phyloP scores from a whole-genome alignment of 192 early-diverging fungal genomes.

The Podila epigama region DNA sequence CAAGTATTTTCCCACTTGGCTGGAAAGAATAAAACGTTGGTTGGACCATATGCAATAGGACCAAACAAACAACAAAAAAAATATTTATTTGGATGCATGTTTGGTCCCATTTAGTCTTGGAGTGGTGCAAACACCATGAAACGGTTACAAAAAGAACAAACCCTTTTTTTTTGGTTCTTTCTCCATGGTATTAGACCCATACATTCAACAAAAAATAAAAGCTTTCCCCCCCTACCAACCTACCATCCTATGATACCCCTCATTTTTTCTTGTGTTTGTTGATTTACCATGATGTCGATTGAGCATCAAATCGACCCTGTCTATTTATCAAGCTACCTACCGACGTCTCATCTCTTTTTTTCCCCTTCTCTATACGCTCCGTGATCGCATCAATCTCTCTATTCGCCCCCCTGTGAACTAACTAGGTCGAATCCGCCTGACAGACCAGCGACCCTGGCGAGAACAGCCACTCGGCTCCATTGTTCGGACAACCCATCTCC shows the following conservation, averaged over 20 bases:
- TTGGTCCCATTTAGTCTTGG: neutral
- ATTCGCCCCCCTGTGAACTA: neutral
- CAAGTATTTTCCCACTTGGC: no score
- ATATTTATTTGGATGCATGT: neutral
- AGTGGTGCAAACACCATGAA: neutral
- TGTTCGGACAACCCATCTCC: conserved; percentile 1
- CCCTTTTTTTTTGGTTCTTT: neutral
- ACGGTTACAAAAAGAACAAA: neutral
- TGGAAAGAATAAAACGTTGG: no score
- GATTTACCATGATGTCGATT: no score
- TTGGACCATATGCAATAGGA: no score
- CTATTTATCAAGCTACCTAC: no score
- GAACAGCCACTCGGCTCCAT: conserved; percentile 13
- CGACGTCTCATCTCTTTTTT: no score
- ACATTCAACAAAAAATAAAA: neutral
- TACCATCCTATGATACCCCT: neutral
- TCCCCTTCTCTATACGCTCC: neutral
- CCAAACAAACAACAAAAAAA: no score
- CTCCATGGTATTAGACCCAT: neutral
- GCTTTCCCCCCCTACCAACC: neutral
- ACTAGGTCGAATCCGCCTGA: conserved; percentile 28
- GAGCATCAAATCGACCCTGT: no score
- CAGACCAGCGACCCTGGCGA: conserved; percentile 16
- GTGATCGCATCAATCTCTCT: neutral
- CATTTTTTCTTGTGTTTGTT: neutral